Base-by-base conservation (phyloP, 495 filamentous ascomycete species). In the Filosporella fistucella region DNA sequence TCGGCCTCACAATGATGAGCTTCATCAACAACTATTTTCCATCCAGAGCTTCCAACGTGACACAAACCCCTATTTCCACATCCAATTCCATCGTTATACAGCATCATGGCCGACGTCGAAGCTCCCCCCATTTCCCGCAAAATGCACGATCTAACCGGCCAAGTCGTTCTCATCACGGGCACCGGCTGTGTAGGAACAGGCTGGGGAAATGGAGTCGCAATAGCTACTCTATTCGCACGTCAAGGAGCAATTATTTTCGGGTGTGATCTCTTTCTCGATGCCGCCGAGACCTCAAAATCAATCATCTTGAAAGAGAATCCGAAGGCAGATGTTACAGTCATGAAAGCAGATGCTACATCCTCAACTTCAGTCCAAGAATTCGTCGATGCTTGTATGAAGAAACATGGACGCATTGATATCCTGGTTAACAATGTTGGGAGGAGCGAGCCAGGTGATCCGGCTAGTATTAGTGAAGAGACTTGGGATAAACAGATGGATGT, bases 381-480 rank as follows among this genome's bases (percentile, higher is more conserved):
- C 0, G 66, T 78, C 0, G 67, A 74, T 17, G 55, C 56, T 1
- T 76, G 72, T 49, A 61, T 77, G 51, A 53, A 41, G 6, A 69
- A 65, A 28, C 60, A 78, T 44, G 72, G 71, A 23, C 62, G 75
- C 1, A 75, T 81, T 14, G 76, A 81, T 47, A 75, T 81, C 29
- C 64, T 81, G 4, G 60, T 79, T 11, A 78, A 77, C 51, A 78
- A 77, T 47, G 75, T 79, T 0, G 77, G 75, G 5, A 49, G 57
- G 16, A 68, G 60, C 14, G 67, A 77, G 51, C 68, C 74, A 0
- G 76, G 75, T 0, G 67, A 68, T 39, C 73, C 76, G 1, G 73
- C 68, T 7, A 60, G 62, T 13, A 69, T 78, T 66, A 14, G 23
- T 0, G 74, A 76, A 46, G 64, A 71, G 10, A 51, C 66, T 0